Base-by-base conservation (phyloP, 495 filamentous ascomycete species). In the Symbiotaphrina buchneri region DNA sequence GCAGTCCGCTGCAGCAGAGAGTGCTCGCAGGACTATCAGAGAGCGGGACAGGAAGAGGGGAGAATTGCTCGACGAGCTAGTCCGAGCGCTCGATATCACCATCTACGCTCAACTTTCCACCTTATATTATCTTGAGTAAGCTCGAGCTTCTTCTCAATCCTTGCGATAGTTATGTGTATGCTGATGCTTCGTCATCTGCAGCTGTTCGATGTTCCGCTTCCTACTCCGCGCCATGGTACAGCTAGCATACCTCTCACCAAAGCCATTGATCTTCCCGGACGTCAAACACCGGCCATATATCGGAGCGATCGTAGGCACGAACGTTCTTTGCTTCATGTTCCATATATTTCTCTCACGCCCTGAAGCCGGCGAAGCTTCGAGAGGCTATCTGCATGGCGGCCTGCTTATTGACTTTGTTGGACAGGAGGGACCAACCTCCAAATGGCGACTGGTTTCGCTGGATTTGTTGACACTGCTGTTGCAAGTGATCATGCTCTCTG, bases 41-140 rank as follows among this genome's bases (percentile, higher is more conserved):
- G 7, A 8, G 13, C 22, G 22, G 22, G 8, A 25, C 32, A 71
- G 65, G 51, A 65, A 66, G 49, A 53, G 63, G 21, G 54, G 58
- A 21, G 56, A 70, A 32, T 69, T 77, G 44, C 61, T 87, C 34
- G 71, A 68, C 40, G 58, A 71, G 30, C 51, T 90, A 20, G 60
- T 79, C 41, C 61, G 65, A 35, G 72, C 68, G 43, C 55, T 91
- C 28, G 82, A 93, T 50, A 72, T 73, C 40, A 35, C 83, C n/a
- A 66, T 83, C 19, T 83, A 81, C 45, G 71, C 71, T 36, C 66
- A 91, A 54, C 56, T 90, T 20, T 77, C 75, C 23, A 64, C 72
- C 24, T 41, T 91, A 35, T 93, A 93, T 53, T 90, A 87, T 48
- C 74, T 90, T 66, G 83, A 93, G 83, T 91, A 55, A 41, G 75